Conservation (phyloP, 106 monocot species). For the Xerophyta viscosa region DNA sequence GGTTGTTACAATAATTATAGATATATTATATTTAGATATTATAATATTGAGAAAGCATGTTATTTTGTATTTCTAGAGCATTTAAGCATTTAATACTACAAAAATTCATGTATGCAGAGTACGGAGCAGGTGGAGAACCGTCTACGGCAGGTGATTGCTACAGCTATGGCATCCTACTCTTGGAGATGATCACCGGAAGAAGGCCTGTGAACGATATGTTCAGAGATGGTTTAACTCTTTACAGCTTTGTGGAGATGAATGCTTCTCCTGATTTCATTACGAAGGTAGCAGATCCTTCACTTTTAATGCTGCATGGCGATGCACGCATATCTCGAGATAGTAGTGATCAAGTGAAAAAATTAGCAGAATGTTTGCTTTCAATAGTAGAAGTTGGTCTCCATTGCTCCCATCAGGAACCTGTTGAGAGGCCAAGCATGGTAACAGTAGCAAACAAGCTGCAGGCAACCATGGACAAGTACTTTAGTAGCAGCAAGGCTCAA, state of each 20-base stretch:
- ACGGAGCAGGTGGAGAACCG: conserved; percentile 10
- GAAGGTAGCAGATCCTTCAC: conserved; percentile 19
- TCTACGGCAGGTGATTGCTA: conserved; percentile 21
- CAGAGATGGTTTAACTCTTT: conserved; percentile 10
- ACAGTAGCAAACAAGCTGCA: conserved; percentile 11
- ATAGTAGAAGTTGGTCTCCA: conserved; percentile 15
- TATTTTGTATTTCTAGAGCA: no score
- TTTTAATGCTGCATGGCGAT: neutral
- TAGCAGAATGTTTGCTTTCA: conserved; percentile 2
- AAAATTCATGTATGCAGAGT: no score
- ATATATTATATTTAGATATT: no score
- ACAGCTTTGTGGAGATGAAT: conserved; percentile 6
- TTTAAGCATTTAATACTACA: no score
- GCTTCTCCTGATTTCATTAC: conserved; percentile 7
- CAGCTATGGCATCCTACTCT: conserved; percentile 22
- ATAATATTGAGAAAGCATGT: no score
- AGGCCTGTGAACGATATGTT: conserved; percentile 14
- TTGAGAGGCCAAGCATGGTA: conserved; percentile 14
- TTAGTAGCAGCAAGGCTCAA: no score
- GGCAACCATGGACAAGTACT: conserved; percentile 1
- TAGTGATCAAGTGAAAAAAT: neutral
- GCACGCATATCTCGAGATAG: neutral
- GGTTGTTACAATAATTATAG: no score
- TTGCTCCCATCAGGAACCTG: conserved; percentile 26
- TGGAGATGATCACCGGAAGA: conserved; percentile 26